Evolutionary conservation across 345 rosid species (phyloP).

Genomic region (Eutrema yunnanense): DNA sequence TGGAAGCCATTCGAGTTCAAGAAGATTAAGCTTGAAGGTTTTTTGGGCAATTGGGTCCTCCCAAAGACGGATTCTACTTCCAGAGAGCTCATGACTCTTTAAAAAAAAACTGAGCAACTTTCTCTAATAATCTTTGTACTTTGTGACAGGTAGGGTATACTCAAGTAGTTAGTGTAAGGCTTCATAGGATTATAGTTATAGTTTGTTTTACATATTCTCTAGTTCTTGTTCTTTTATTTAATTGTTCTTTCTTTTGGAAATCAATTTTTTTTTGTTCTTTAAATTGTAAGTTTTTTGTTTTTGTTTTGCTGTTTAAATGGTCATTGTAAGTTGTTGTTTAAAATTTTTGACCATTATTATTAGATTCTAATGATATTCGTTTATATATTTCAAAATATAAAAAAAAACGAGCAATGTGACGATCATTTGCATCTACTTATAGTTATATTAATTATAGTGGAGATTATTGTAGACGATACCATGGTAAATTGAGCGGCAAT

Average conservation of each 20-base stretch:
- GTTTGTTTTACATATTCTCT: neutral
- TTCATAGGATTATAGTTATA: slow-evolving; percentile 2
- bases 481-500: neutral
- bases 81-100: slow-evolving; percentile 16
- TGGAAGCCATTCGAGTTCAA: slow-evolving; percentile 26
- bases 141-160: slow-evolving; percentile 11
- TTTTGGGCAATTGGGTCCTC: slow-evolving; percentile 14
- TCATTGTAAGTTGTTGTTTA: neutral
- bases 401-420: neutral
- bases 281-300: neutral
- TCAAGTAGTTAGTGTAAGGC: slow-evolving; percentile 11
- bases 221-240: neutral
- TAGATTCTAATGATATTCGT: too few relatives aligned
- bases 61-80: slow-evolving; percentile 13
- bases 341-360: neutral
- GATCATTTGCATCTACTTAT: neutral
- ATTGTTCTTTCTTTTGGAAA: neutral
- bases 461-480: neutral
- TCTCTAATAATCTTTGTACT: neutral
- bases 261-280: neutral
- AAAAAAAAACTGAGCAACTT: neutral
- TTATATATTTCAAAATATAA: too few relatives aligned
- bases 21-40: slow-evolving; percentile 13
- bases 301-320: neutral
- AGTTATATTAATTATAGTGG: neutral